These are phyloP conservation scores for Allantophomopsis lycopodina DNA, from an alignment of 2,329 filamentous ascomycete genomes.

Conservation along the genomic window DNA sequence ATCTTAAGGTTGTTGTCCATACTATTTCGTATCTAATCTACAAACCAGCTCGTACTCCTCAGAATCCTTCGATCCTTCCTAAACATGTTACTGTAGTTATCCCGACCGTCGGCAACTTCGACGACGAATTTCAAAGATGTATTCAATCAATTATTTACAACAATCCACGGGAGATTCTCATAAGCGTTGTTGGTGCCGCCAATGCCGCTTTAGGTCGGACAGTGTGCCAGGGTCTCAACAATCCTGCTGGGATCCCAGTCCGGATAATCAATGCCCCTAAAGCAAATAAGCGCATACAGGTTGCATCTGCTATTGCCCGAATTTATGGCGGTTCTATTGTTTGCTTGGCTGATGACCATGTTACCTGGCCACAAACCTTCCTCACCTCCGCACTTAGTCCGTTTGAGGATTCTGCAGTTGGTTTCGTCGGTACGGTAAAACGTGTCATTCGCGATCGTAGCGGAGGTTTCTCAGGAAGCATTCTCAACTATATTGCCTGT, in stretches of 20 bases:
- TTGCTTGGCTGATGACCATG: constrained; percentile 84
- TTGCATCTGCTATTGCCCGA: constrained; percentile 73
- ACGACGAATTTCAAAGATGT: not conserved
- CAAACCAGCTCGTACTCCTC: not conserved
- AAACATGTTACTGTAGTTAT: not conserved
- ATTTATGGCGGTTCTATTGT: constrained; percentile 64
- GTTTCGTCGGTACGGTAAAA: constrained; percentile 17
- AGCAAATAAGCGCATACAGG: constrained; percentile 84
- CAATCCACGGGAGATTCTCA: not conserved
- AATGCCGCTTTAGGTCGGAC: not conserved
- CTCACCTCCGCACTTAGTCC: constrained; percentile 82
- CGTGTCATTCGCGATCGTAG: not conserved
- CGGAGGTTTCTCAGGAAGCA: constrained; percentile 1
- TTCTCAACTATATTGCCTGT: constrained; percentile 41
- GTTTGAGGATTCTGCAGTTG: constrained; percentile 68
- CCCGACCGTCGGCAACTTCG: not conserved
- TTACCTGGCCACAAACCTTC: constrained; percentile 72
- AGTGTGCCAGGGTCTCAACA: not conserved
- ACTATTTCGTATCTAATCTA: not conserved
- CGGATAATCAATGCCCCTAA: not conserved
- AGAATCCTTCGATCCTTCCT: not conserved
- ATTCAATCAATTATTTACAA: not conserved
- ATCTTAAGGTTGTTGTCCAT: not conserved
- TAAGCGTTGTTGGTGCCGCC: not conserved
- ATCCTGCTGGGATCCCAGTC: not conserved